Percentiles rank a stretch among this genome's conserved stretches.
Conservation (phyloP, 163 green algal genomes). For the Volvox carteri region DNA sequence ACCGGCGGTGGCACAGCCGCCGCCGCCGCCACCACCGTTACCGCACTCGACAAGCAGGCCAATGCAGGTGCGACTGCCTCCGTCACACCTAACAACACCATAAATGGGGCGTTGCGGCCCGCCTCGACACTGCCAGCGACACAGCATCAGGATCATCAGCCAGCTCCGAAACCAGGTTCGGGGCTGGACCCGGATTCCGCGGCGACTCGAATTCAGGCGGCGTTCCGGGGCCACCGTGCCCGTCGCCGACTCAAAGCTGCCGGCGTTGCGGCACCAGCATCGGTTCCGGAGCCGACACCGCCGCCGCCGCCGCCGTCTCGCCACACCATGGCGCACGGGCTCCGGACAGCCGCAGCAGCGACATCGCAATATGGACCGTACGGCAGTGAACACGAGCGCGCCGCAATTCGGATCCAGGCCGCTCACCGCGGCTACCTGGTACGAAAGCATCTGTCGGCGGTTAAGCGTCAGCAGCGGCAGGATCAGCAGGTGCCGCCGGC, state of each 20-base stretch:
- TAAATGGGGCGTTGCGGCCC: too few species aligned
- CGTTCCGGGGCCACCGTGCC: conserved; percentile 21
- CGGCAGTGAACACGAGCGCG: conserved; percentile 5
- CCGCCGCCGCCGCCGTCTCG: too few species aligned
- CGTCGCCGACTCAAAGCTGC: not conserved
- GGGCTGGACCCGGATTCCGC: not conserved
- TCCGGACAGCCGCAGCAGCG: too few species aligned
- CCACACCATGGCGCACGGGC: not conserved
- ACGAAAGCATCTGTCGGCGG: not conserved
- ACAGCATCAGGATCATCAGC: too few species aligned
- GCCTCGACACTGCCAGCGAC: too few species aligned
- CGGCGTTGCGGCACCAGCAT: not conserved
- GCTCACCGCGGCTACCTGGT: not conserved
- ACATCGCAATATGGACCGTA: not conserved
- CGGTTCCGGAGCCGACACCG: not conserved
- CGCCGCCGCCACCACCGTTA: not conserved
- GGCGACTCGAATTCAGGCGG: conserved; percentile 38
- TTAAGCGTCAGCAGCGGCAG: not conserved
- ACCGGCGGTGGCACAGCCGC: not conserved
- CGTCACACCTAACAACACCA: too few species aligned
- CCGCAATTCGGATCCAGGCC: conserved; percentile 19
- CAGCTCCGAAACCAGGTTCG: not conserved
- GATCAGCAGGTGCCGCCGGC: not conserved
- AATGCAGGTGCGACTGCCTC: too few species aligned
- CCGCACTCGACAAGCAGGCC: not conserved